Evolutionary conservation across 169 alveolate species (phyloP).

Genomic region (Plasmodium vivax): DNA sequence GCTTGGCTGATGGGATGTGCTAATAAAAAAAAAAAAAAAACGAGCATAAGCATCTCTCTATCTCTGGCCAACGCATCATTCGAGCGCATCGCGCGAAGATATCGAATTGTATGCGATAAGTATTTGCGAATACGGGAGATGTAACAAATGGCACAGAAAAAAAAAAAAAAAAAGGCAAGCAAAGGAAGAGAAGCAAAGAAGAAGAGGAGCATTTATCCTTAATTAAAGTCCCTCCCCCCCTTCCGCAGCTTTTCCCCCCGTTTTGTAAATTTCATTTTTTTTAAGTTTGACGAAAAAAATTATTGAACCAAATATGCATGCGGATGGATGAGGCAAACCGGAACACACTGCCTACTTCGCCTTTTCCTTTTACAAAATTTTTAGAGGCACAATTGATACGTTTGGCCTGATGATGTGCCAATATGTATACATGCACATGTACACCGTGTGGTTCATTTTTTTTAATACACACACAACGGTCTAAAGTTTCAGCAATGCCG

Average conservation of each 20-base stretch:
- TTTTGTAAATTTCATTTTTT: background rate
- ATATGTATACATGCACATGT: background rate
- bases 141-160: background rate
- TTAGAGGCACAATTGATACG: background rate
- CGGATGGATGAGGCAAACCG: background rate
- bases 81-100: background rate
- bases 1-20: background rate
- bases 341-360: background rate
- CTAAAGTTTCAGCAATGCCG: background rate
- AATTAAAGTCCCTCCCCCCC: background rate
- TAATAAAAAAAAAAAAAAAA: background rate
- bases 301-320: background rate
- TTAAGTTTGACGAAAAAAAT: background rate
- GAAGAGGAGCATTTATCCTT: background rate
- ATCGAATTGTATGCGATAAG: background rate
- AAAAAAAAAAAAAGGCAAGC: background rate
- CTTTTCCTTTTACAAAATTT: background rate
- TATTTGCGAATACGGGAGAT: background rate
- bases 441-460: background rate
- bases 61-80: background rate
- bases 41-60: background rate
- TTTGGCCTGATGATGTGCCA: background rate
- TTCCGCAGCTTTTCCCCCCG: background rate
- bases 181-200: background rate
- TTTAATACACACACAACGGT: background rate